Percentiles rank a stretch among this genome's conserved stretches.
Evolutionary conservation across 495 filamentous ascomycete genomes (phyloP).

Genomic region (Aeminium ludgeri): DNA sequence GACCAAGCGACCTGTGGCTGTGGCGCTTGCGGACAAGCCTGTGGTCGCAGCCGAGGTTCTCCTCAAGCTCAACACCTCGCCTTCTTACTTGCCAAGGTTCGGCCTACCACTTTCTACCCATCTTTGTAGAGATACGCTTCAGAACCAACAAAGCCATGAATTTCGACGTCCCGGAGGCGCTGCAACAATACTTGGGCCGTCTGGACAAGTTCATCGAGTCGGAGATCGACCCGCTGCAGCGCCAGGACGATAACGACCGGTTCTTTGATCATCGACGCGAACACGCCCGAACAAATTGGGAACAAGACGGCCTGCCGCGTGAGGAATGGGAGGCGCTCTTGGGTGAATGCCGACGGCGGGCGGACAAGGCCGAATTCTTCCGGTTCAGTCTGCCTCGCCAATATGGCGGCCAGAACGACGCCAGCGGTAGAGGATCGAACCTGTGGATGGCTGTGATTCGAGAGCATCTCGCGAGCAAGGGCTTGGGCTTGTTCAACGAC

Average conservation of each 20-base stretch:
- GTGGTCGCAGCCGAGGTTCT: too few relatives aligned
- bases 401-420: slow-evolving; percentile 36
- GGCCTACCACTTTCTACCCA: too few relatives aligned
- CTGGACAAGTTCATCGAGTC: slow-evolving; percentile 39
- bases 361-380: slow-evolving; percentile 39
- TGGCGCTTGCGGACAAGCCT: too few relatives aligned
- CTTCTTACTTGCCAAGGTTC: too few relatives aligned
- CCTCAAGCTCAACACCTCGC: too few relatives aligned
- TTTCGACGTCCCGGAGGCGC: slow-evolving; percentile 35
- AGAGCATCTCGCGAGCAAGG: slow-evolving; percentile 38
- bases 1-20: too few relatives aligned
- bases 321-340: slow-evolving; percentile 40
- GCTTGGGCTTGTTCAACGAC: slow-evolving; percentile 42
- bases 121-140: too few relatives aligned
- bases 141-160: too few relatives aligned
- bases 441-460: slow-evolving; percentile 45
- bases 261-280: slow-evolving; percentile 48
- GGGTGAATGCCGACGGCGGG: slow-evolving; percentile 26
- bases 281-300: slow-evolving; percentile 38
- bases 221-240: slow-evolving; percentile 36
- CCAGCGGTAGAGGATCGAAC: slow-evolving; percentile 26
- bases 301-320: slow-evolving; percentile 34
- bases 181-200: slow-evolving; percentile 28
- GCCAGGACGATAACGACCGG: slow-evolving; percentile 35
- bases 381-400: slow-evolving; percentile 36